phyloP scores from a whole-genome alignment of 2,329 filamentous ascomycete genomes.

The Gremmenia infestans region DNA sequence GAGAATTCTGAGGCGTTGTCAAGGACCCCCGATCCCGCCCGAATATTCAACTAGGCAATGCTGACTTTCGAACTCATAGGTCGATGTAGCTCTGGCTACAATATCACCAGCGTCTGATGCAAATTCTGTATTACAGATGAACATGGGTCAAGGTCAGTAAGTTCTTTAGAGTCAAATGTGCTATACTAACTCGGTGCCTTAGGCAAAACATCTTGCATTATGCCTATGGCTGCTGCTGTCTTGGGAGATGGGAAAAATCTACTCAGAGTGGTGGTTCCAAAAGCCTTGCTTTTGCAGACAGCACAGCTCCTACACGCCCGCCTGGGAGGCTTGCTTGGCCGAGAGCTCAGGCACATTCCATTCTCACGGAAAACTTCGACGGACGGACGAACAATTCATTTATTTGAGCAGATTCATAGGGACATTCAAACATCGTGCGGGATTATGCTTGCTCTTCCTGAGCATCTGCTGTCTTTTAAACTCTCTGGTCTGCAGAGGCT shows the following conservation, averaged over 20 bases:
- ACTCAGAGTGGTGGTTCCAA: conserved; percentile 40
- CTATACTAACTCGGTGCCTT: not conserved
- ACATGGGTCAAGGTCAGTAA: conserved; percentile 57
- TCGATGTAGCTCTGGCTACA: conserved; percentile 57
- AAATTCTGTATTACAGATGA: conserved; percentile 61
- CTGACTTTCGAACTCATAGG: conserved; percentile 35
- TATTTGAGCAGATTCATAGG: conserved; percentile 36
- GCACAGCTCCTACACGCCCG: conserved; percentile 40
- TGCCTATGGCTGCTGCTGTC: conserved; percentile 45
- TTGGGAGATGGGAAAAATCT: conserved; percentile 41
- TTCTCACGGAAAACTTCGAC: conserved; percentile 42
- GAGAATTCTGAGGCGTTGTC: not conserved
- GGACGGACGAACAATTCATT: conserved; percentile 23
- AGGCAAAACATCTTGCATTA: conserved; percentile 55
- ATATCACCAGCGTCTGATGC: conserved; percentile 45
- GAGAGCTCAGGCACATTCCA: conserved; percentile 41
- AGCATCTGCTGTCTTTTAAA: conserved; percentile 50
- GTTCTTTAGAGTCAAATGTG: not conserved
- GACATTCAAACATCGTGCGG: conserved; percentile 34
- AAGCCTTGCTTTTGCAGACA: conserved; percentile 41
- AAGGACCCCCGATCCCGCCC: not conserved
- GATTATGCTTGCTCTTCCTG: conserved; percentile 45
- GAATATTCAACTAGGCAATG: not conserved
- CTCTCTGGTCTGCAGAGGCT: conserved; percentile 45
- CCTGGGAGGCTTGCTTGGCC: conserved; percentile 39